A percentile compares a stretch with the other conserved stretches of the same genome.
These are phyloP conservation scores for Penicillium aurantiogriseum DNA, from an alignment of 2,329 filamentous ascomycete species.

Conservation along the genomic window DNA sequence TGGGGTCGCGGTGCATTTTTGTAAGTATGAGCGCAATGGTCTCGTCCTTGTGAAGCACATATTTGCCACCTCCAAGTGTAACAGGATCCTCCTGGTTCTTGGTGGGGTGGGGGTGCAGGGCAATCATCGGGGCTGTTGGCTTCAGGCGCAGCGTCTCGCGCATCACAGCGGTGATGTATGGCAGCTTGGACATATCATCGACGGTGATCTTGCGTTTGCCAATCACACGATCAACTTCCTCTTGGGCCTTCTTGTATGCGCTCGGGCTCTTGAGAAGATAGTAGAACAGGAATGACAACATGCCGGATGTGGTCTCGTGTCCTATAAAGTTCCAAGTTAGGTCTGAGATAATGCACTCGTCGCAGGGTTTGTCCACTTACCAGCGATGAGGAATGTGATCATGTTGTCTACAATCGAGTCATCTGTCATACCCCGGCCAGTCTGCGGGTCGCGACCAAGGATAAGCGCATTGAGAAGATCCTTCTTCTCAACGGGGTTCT, in stretches of 20 bases:
- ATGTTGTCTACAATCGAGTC: conserved; percentile 66
- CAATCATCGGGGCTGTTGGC: conserved; percentile 58
- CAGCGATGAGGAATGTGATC: conserved; percentile 69
- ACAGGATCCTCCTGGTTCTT: conserved; percentile 43
- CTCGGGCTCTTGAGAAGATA: conserved; percentile 63
- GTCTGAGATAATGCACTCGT: background rate
- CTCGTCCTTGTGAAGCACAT: conserved; percentile 56
- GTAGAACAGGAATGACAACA: conserved; percentile 65
- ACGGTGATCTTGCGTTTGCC: conserved; percentile 58
- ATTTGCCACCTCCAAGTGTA: conserved; percentile 60
- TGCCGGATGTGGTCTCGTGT: conserved; percentile 70
- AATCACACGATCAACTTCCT: conserved; percentile 66
- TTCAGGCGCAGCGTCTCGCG: conserved; percentile 63
- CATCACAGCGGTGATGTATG: conserved; percentile 64
- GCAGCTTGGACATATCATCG: conserved; percentile 63
- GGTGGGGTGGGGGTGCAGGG: conserved; percentile 49
- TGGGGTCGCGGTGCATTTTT: conserved; percentile 60
- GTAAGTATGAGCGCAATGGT: conserved; percentile 51
- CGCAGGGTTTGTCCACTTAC: conserved; percentile 23
- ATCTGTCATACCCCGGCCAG: conserved; percentile 63
- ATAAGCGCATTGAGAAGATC: conserved; percentile 72
- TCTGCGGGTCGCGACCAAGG: conserved; percentile 64
- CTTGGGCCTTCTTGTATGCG: conserved; percentile 60
- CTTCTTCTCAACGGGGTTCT: conserved; percentile 57
- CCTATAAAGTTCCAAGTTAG: conserved; percentile 34